A percentile compares a stretch with the other conserved stretches of the same genome.
These are phyloP conservation scores for Cutaneotrichosporon mucoides DNA, from an alignment of 1,284 basidiomycete genomes.

Conservation along the genomic window DNA sequence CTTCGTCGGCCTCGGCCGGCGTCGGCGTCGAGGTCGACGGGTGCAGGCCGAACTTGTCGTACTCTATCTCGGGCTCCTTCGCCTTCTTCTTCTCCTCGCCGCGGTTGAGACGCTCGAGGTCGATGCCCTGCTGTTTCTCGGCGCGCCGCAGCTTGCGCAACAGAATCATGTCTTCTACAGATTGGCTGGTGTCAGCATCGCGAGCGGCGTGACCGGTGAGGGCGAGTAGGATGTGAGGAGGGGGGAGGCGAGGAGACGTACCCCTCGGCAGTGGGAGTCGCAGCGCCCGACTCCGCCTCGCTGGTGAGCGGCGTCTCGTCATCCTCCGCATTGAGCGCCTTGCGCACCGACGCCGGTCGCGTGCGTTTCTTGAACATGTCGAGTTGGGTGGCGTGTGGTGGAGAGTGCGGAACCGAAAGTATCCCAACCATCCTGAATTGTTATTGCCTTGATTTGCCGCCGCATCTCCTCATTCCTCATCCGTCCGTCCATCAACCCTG, in stretches of 20 bases:
- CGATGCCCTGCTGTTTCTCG: slow-evolving; percentile 67
- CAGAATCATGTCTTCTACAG: slow-evolving; percentile 75
- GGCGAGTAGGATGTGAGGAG: background rate
- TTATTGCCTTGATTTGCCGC: slow-evolving; percentile 6
- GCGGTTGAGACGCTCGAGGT: slow-evolving; percentile 73
- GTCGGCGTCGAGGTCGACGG: background rate
- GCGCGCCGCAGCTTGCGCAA: slow-evolving; percentile 71
- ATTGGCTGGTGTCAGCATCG: slow-evolving; percentile 21
- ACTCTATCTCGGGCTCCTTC: slow-evolving; percentile 49
- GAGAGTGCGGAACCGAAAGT: background rate
- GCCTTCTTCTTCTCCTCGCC: slow-evolving; percentile 66
- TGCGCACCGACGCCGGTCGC: slow-evolving; percentile 43
- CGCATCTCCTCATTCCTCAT: background rate
- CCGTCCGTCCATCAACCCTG: background rate
- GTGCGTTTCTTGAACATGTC: slow-evolving; percentile 52
- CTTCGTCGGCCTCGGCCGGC: slow-evolving; percentile 23
- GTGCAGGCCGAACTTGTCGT: slow-evolving; percentile 55
- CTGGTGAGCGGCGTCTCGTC: slow-evolving; percentile 5
- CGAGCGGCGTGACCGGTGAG: background rate
- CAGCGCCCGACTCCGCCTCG: slow-evolving; percentile 1
- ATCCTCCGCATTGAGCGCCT: background rate
- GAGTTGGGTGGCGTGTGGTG: background rate
- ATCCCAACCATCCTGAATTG: background rate
- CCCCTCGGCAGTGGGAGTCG: slow-evolving; percentile 5
- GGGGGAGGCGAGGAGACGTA: background rate